Evolutionary conservation across 768 basidiomycete genomes (phyloP).

Genomic region (Podaxis sp.): DNA sequence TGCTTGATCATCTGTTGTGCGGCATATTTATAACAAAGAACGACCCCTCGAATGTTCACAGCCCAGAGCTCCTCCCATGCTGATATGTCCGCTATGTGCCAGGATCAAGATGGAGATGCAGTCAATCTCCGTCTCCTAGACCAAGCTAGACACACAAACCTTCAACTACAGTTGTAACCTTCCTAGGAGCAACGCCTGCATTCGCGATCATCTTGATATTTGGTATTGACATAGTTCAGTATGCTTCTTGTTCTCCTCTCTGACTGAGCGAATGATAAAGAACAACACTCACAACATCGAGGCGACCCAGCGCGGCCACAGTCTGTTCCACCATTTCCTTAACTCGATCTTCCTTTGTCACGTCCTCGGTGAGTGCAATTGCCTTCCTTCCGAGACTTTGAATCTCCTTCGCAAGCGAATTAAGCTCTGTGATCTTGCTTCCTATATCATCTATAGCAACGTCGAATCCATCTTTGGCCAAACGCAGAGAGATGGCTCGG

Average conservation of each 20-base stretch:
- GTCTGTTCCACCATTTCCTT: conserved; percentile 1
- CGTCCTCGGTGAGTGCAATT: conserved; percentile 18
- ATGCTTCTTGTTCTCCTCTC: neutral
- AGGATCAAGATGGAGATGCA: neutral
- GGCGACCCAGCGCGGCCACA: neutral
- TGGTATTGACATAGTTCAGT: neutral
- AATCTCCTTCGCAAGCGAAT: conserved; percentile 18
- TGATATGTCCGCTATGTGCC: conserved; percentile 24
- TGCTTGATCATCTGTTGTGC: conserved; percentile 62
- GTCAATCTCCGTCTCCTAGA: no score
- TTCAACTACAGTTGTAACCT: neutral
- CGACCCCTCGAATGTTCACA: conserved; percentile 57
- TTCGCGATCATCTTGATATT: conserved; percentile 10
- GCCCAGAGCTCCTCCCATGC: conserved; percentile 42
- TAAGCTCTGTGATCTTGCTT: conserved; percentile 23
- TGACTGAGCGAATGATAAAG: neutral
- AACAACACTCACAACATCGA: neutral
- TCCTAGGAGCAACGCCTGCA: neutral
- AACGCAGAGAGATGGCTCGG: conserved; percentile 37
- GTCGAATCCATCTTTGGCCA: conserved; percentile 41
- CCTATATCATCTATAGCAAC: conserved; percentile 36
- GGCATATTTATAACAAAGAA: conserved; percentile 65
- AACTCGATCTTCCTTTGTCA: conserved; percentile 12
- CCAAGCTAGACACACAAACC: neutral
- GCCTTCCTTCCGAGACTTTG: neutral